Conservation (phyloP, 805 yeast species). For the Teunomyces barrocoloradensis region DNA sequence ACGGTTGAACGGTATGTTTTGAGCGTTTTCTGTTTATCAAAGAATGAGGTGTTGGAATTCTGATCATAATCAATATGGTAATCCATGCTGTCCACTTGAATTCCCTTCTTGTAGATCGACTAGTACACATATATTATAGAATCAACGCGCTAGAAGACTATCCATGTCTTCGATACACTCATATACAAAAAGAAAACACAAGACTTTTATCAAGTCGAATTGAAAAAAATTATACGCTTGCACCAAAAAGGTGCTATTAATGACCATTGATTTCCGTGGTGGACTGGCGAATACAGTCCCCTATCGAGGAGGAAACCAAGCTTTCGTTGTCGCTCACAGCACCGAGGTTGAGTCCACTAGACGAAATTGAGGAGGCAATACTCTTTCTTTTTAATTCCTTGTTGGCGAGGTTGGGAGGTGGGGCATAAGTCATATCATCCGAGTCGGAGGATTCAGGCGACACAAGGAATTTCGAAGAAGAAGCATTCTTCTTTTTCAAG, state of each 20-base stretch:
- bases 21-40: no score
- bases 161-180: background rate
- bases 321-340: conserved; percentile 30
- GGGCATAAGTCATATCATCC: conserved; percentile 5
- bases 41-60: no score
- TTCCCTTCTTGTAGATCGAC: background rate
- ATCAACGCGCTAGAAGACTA: conserved; percentile 1
- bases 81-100: no score
- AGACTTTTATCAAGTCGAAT: conserved; percentile 1
- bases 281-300: conserved; percentile 39
- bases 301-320: conserved; percentile 36
- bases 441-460: conserved; percentile 26
- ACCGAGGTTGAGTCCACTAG: background rate
- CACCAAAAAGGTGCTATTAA: conserved; percentile 4
- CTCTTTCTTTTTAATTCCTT: background rate
- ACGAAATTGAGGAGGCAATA: conserved; percentile 3
- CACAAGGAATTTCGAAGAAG: conserved; percentile 9
- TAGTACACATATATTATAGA: conserved; percentile 3
- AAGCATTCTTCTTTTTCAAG: background rate
- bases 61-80: no score
- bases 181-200: conserved; percentile 1
- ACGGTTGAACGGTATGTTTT: no score
- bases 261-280: conserved; percentile 36
- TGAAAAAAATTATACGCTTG: background rate
- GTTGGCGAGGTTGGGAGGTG: conserved; percentile 13